Percentiles rank a stretch among this genome's conserved stretches.
Evolutionary conservation across 1,284 basidiomycete genomes (phyloP).

Genomic region (Sporisorium scitamineum): DNA sequence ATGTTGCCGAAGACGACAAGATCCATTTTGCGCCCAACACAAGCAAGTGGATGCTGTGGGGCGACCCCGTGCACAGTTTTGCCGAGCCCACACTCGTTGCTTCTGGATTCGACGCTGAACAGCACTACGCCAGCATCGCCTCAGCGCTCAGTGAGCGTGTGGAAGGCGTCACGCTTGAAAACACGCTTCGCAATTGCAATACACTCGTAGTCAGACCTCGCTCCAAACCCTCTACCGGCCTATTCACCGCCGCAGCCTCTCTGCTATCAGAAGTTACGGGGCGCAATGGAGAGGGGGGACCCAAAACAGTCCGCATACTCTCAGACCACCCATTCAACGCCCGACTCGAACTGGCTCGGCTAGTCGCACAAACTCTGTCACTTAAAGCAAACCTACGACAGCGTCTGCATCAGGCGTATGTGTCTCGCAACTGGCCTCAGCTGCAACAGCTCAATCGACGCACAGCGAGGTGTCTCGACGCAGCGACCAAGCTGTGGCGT

Average conservation of each 20-base stretch:
- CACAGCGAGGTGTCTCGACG: slow-evolving; percentile 27
- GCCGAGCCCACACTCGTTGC: slow-evolving; percentile 54
- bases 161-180: slow-evolving; percentile 34
- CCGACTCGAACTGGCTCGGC: slow-evolving; percentile 44
- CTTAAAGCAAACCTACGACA: slow-evolving; percentile 54
- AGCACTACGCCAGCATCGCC: slow-evolving; percentile 39
- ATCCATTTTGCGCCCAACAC: slow-evolving; percentile 69
- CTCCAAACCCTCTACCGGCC: not conserved
- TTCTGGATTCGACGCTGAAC: slow-evolving; percentile 49
- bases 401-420: slow-evolving; percentile 54
- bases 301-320: slow-evolving; percentile 29
- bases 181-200: slow-evolving; percentile 8
- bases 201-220: slow-evolving; percentile 11
- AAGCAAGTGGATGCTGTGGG: slow-evolving; percentile 70
- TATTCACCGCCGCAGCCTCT: slow-evolving; percentile 18
- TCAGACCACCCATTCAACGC: slow-evolving; percentile 59
- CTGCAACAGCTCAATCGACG: slow-evolving; percentile 35
- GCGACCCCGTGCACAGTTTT: slow-evolving; percentile 56
- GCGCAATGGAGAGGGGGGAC: not conserved
- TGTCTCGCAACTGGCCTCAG: slow-evolving; percentile 44
- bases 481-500: slow-evolving; percentile 59
- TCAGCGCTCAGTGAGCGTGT: slow-evolving; percentile 19
- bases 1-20: slow-evolving; percentile 49
- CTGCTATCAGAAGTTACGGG: slow-evolving; percentile 16
- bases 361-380: slow-evolving; percentile 47